Base-by-base conservation (phyloP, 192 early-diverging fungal genomes). In the Obelidium mucronatum region DNA sequence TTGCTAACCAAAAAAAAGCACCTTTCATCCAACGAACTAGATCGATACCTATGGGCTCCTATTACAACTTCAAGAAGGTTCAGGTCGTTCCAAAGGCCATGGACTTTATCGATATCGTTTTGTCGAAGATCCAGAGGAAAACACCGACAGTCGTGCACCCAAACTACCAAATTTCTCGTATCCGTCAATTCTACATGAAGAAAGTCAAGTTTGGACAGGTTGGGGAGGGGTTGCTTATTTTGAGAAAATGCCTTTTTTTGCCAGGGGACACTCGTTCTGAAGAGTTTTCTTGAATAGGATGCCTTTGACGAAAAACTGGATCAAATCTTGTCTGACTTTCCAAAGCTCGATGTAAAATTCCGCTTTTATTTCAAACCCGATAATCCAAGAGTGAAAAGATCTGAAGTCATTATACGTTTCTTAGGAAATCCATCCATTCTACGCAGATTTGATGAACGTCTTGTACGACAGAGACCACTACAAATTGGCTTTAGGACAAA, bases 391-490 rank as follows among this genome's bases (percentile, higher is more conserved):
- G n/a, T n/a, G n/a, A n/a, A n/a, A n/a, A n/a, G n/a, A n/a, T n/a
- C n/a, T n/a, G 44, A 19, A 48, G 19, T 48, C 44, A 15, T 48
- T 15, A 15, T 6, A 6, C 44, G 11, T 48, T 48, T 19, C 8
- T 48, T 82, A 94, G 93, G 92, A 99, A 85, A 97, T 99, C 79
- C 98, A 99, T 79, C 98, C 98, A 48, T 99, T 99, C 85, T 99
- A 99, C 83, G 89, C 98, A 19, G 98, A 99, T 81, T 86, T 99
- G 76, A 98, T 99, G 96, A 99, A 99, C 87, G 97, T 99, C 36
- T 91, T 99, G 66, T 99, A 99, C 87, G 98, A 99, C 89, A 94
- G 94, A 84, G 98, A 99, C 82, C 98, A 99, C 87, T 99, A 99
- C 87, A 99, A 99, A 85, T 91, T 99, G 52, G 98, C 98, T 40